Evolutionary conservation across 495 filamentous ascomycete species (phyloP).

Genomic region (Xylona heveae): DNA sequence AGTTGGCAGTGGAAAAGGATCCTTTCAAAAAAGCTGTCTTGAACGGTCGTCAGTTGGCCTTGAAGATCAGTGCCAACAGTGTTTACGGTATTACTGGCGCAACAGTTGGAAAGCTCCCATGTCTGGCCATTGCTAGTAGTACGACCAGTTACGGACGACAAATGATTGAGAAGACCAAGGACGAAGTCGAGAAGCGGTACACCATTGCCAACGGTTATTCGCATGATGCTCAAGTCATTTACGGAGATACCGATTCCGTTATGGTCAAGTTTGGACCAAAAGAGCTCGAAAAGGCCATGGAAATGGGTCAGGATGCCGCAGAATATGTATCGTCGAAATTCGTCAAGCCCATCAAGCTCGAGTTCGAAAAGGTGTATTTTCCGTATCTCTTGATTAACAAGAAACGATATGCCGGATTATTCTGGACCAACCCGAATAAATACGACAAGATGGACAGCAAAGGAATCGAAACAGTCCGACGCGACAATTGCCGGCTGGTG

Average conservation of each 20-base stretch:
- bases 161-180: slow-evolving; percentile 96
- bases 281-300: slow-evolving; percentile 75
- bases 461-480: slow-evolving; percentile 91
- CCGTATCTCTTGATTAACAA: slow-evolving; percentile 99
- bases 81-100: slow-evolving; percentile 96
- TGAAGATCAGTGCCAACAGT: slow-evolving; percentile 95
- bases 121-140: slow-evolving; percentile 85
- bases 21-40: slow-evolving; percentile 94
- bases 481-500: slow-evolving; percentile 90
- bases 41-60: slow-evolving; percentile 87
- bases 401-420: slow-evolving; percentile 93
- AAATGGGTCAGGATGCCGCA: slow-evolving; percentile 78
- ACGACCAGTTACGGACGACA: slow-evolving; percentile 89
- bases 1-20: slow-evolving; percentile 79
- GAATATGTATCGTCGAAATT: slow-evolving; percentile 78
- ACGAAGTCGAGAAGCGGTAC: slow-evolving; percentile 75
- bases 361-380: slow-evolving; percentile 99
- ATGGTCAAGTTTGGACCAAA: slow-evolving; percentile 97
- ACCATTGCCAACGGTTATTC: slow-evolving; percentile 84
- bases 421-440: slow-evolving; percentile 89
- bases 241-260: slow-evolving; percentile 97
- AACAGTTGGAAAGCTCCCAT: slow-evolving; percentile 87
- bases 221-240: slow-evolving; percentile 90
- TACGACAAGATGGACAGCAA: slow-evolving; percentile 99
- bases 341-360: slow-evolving; percentile 87